Base-by-base conservation (phyloP, 768 basidiomycete genomes). In the Pulveroboletus sp. region DNA sequence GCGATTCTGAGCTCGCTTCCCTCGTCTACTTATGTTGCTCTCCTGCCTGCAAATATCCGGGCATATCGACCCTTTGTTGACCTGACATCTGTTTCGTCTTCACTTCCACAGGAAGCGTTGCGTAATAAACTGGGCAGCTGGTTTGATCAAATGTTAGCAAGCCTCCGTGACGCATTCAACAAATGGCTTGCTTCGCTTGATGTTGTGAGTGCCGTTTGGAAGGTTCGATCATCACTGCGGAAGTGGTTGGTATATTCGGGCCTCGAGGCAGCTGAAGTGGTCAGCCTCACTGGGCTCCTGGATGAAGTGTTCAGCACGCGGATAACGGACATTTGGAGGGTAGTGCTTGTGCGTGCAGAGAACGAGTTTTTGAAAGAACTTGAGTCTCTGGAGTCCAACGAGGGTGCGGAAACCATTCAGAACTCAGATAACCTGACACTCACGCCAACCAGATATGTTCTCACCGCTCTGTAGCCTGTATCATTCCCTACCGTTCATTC, bases 1-100 rank as follows among this genome's bases (percentile, higher is more conserved):
- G 66, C 75, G 1, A 70, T 95, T 26, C 74, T 97, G 17, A 71
- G 76, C 24, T 76, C 76, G 8, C 76, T 95, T 21, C 92, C 92
- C 0, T 93, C 93, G 0, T 86, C 91, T 0, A 81, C 86, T 24
- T 88, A 93, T 55, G 82, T 93, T 53, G 78, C 83, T 14, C 76
- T 90, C 47, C 77, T 97, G 0, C 91, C 93, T 0, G 61, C 73
- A 1, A 77, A 73, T 51, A 77, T 97, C 52, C 78, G 77, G 56
- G 76, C 79, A 5, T 96, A 93, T 67, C 89, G 84, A 58, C 93
- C 93, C 8, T 94, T 89, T 65, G 79, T 95, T 52, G 86, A 93
- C 58, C 69, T 84, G 6, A 71, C 75, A 8, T 82, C 88, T 0
- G 65, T 80, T 0, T 79, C 81, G 4, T 74, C 82, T 15, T 72